A percentile compares a stretch with the other conserved stretches of the same genome.
These are phyloP conservation scores for Sphaerostilbella broomeana DNA, from an alignment of 2,329 filamentous ascomycete species.

Conservation along the genomic window DNA sequence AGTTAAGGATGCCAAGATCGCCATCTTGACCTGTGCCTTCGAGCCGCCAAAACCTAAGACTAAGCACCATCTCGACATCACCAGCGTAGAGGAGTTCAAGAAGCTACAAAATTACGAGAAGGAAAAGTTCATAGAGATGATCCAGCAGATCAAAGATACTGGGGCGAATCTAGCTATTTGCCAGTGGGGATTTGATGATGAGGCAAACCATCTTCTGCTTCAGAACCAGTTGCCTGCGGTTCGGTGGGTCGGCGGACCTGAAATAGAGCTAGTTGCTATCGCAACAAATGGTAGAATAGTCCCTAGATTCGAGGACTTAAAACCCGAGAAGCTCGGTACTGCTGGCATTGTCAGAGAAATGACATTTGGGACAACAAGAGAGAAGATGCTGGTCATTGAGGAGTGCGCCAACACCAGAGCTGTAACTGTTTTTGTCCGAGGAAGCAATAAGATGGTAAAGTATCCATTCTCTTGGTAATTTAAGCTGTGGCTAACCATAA, in stretches of 20 bases:
- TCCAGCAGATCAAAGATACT: constrained; percentile 93
- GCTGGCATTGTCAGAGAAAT: constrained; percentile 91
- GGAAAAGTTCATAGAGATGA: constrained; percentile 98
- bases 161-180: constrained; percentile 97
- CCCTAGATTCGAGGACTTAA: constrained; percentile 92
- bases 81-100: constrained; percentile 95
- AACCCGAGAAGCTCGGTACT: constrained; percentile 78
- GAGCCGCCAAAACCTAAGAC: constrained; percentile 99
- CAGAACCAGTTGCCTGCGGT: constrained; percentile 96
- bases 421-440: constrained; percentile 91
- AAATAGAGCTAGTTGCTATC: constrained; percentile 97
- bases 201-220: constrained; percentile 93
- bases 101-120: constrained; percentile 93
- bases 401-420: constrained; percentile 97
- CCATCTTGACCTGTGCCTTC: constrained; percentile 95
- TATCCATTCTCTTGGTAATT: too few relatives aligned
- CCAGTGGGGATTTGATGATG: constrained; percentile 99
- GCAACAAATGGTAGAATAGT: constrained; percentile 97
- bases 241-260: constrained; percentile 94
- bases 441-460: constrained; percentile 99
- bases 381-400: constrained; percentile 99
- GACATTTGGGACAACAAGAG: constrained; percentile 92
- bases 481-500: constrained; percentile 20
- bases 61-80: constrained; percentile 98
- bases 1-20: constrained; percentile 91